phyloP scores from a whole-genome alignment of 2,329 filamentous ascomycete species.

The Sporothrix pallida region DNA sequence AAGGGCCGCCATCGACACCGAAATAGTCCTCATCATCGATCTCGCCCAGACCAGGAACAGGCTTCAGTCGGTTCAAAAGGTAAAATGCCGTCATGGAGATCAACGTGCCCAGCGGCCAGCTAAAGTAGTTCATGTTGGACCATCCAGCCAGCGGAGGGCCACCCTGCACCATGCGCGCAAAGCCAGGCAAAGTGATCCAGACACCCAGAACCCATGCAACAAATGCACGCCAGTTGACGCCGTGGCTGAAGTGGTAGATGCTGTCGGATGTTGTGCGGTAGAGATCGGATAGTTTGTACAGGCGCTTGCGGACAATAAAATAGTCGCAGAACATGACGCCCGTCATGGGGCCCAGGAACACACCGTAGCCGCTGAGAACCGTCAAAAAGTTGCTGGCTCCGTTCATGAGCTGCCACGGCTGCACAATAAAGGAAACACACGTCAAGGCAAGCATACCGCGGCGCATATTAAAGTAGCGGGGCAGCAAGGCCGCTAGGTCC shows the following conservation, averaged over 20 bases:
- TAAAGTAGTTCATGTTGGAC: conserved; percentile 30
- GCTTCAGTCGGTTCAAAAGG: not conserved
- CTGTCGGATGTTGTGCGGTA: conserved; percentile 32
- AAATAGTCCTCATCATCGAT: conserved; percentile 28
- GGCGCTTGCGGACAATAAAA: conserved; percentile 45
- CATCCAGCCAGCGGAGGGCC: conserved; percentile 17
- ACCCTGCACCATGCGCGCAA: conserved; percentile 24
- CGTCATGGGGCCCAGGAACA: conserved; percentile 35
- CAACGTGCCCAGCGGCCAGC: conserved; percentile 26
- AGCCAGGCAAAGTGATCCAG: conserved; percentile 37
- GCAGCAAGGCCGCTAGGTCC: conserved; percentile 59
- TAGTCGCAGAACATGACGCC: conserved; percentile 35
- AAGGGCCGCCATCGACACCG: not conserved
- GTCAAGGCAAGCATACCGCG: conserved; percentile 47
- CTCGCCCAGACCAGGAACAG: conserved; percentile 7
- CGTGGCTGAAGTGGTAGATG: conserved; percentile 33
- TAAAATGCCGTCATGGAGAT: conserved; percentile 21
- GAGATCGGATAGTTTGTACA: conserved; percentile 43
- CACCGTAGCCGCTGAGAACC: conserved; percentile 51
- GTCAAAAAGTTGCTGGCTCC: conserved; percentile 54
- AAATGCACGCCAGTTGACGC: conserved; percentile 32
- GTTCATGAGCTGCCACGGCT: conserved; percentile 57
- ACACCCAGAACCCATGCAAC: conserved; percentile 52
- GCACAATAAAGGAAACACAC: conserved; percentile 28
- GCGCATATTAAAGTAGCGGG: conserved; percentile 60